phyloP scores from a whole-genome alignment of 108 stramenopile species.

The Conticribra weissflogii region DNA sequence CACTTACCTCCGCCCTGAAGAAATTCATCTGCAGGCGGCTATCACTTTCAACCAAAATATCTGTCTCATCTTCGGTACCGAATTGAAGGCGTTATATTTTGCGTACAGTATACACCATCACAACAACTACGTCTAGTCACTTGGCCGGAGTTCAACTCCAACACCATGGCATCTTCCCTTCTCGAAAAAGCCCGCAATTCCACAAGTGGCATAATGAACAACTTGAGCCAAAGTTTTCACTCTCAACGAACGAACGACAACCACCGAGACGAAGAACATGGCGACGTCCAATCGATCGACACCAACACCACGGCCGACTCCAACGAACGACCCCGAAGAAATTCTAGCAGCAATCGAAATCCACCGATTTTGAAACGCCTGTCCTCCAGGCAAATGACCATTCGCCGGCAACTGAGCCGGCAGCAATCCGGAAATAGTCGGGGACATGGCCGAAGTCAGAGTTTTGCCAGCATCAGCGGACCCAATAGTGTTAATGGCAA shows the following conservation, averaged over 20 bases:
- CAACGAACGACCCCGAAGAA: background rate
- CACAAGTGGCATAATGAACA: slow-evolving; percentile 10
- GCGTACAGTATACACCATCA: too few species aligned
- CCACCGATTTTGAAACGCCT: background rate
- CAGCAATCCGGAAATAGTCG: background rate
- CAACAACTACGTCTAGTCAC: too few species aligned
- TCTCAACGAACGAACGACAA: background rate
- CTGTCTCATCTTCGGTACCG: too few species aligned
- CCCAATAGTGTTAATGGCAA: slow-evolving; percentile 3
- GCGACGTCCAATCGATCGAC: background rate
- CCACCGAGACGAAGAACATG: background rate
- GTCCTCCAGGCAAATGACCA: background rate
- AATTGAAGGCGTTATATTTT: too few species aligned
- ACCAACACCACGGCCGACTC: background rate
- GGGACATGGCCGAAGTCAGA: too few species aligned
- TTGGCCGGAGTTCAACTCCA: too few species aligned
- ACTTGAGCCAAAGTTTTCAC: background rate
- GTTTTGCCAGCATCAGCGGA: background rate
- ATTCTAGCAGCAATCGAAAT: background rate
- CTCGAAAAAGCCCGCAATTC: slow-evolving; percentile 23
- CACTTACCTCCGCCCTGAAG: too few species aligned
- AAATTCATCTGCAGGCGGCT: too few species aligned
- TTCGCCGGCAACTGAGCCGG: background rate
- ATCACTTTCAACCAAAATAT: too few species aligned
- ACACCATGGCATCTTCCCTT: too few species aligned